Base-by-base conservation (phyloP, 2,329 filamentous ascomycete species). In the Talaromyces atroroseus region DNA sequence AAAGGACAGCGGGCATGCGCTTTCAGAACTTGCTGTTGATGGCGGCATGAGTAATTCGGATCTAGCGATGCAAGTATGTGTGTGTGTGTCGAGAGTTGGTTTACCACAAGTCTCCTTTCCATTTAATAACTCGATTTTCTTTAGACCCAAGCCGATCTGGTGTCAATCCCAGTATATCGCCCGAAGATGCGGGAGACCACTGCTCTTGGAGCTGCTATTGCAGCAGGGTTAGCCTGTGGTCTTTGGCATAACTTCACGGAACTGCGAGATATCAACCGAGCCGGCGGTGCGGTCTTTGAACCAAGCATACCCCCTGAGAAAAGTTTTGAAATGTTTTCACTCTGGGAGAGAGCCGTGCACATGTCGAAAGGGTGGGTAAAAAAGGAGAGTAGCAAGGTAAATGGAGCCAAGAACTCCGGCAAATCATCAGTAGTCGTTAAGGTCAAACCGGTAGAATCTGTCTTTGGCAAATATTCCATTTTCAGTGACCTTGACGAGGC, bases 21-120 rank as follows among this genome's bases (percentile, higher is more conserved):
- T 95, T n/a, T 82, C 83, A 56, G 84, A 86, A 61, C 80, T 96
- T 49, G 87, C 89, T 36, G 91, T 95, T 52, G 91, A 95, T 68
- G 91, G 91, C 50, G 91, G 91, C 59, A 89, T 96, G 80, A 90
- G 87, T 65, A 92, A 89, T 73, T 92, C 89, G 2, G 87, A 92
- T 69, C 79, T 95, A 52, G 89, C 87, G 73, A 95, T 96, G 91
- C 90, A 88, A 73, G 79, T 80, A 71, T 5, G 52, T 48, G 16
- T 80, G 71, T 10, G 44, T 47, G 10, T 40, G 16, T n/a, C n/a
- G n/a, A n/a, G 10, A 18, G 32, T 36, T 14, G 53, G 71, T 63
- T 56, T 3, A 20, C 52, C 4, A 24, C 1, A n/a, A 24, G 20
- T 42, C 54, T 6, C 52, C 44, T 4, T 36, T 10, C 32, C 29